Percentiles rank a stretch among this genome's conserved stretches.
Evolutionary conservation across 78 protist genomes (phyloP).

Genomic region (Dictyostelium capitatum): DNA sequence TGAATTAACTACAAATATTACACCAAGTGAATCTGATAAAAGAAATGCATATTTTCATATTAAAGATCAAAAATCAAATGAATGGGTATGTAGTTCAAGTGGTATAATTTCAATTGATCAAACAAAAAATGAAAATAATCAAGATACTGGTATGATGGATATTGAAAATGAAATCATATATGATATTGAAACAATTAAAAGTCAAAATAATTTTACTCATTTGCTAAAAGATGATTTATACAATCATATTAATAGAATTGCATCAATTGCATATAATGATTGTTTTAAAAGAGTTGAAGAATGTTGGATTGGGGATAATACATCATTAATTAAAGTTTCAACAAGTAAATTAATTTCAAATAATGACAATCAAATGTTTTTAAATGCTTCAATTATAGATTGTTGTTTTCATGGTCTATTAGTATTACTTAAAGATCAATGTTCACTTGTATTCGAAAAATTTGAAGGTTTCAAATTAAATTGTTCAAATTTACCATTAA

Average conservation of each 20-base stretch:
- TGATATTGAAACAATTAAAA: background rate
- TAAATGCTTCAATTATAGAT: conserved; percentile 26
- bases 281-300: conserved; percentile 13
- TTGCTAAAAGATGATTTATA: background rate
- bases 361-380: background rate
- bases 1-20: background rate
- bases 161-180: no score
- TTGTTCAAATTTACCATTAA: background rate
- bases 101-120: background rate
- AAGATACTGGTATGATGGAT: no score
- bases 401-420: conserved; percentile 34
- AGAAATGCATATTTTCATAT: background rate
- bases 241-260: background rate
- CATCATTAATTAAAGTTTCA: background rate
- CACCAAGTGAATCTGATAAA: background rate
- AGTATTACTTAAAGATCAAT: background rate
- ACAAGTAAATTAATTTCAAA: background rate
- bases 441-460: conserved; percentile 26
- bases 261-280: background rate
- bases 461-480: background rate
- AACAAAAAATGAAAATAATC: no score
- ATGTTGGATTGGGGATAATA: background rate
- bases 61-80: background rate
- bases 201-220: background rate
- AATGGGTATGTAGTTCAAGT: background rate